These are phyloP conservation scores for Fusarium redolens DNA, from an alignment of 2,329 filamentous ascomycete genomes.

Conservation along the genomic window DNA sequence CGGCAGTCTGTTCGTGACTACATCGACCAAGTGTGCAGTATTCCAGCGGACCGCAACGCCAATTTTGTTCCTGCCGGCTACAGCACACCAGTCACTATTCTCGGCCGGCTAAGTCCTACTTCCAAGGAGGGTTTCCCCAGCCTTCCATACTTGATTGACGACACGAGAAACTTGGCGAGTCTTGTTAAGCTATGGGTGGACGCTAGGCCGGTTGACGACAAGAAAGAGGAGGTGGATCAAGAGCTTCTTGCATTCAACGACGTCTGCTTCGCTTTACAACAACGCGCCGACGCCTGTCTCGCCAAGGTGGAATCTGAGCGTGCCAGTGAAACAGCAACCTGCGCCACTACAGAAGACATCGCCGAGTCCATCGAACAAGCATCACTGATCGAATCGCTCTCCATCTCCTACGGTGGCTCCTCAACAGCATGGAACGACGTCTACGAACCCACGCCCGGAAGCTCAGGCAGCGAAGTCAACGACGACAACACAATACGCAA, in stretches of 20 bases:
- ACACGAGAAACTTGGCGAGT: conserved; percentile 84
- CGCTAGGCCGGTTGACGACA: conserved; percentile 55
- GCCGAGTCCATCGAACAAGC: conserved; percentile 62
- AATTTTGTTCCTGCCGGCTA: conserved; percentile 83
- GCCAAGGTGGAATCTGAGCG: conserved; percentile 61
- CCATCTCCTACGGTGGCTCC: conserved; percentile 46
- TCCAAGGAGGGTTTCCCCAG: conserved; percentile 93
- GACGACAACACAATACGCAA: conserved; percentile 37
- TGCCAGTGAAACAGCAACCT: conserved; percentile 49
- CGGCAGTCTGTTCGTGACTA: conserved; percentile 86
- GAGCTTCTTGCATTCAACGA: conserved; percentile 66
- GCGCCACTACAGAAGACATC: conserved; percentile 52
- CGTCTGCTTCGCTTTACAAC: conserved; percentile 62
- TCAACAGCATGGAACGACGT: conserved; percentile 45
- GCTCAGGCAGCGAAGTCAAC: conserved; percentile 61
- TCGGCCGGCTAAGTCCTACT: conserved; percentile 81
- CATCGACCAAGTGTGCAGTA: conserved; percentile 86
- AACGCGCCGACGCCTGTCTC: conserved; percentile 63
- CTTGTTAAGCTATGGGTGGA: conserved; percentile 86
- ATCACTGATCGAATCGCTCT: conserved; percentile 51
- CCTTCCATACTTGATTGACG: conserved; percentile 91
- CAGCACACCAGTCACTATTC: conserved; percentile 90
- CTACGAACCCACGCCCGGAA: conserved; percentile 56
- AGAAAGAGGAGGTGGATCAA: conserved; percentile 53
- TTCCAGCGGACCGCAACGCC: conserved; percentile 76